Evolutionary conservation across 768 basidiomycete species (phyloP), one percentile per base, ranked within the genome.

Genomic region (Pilatotrama ljubarskyi): DNA sequence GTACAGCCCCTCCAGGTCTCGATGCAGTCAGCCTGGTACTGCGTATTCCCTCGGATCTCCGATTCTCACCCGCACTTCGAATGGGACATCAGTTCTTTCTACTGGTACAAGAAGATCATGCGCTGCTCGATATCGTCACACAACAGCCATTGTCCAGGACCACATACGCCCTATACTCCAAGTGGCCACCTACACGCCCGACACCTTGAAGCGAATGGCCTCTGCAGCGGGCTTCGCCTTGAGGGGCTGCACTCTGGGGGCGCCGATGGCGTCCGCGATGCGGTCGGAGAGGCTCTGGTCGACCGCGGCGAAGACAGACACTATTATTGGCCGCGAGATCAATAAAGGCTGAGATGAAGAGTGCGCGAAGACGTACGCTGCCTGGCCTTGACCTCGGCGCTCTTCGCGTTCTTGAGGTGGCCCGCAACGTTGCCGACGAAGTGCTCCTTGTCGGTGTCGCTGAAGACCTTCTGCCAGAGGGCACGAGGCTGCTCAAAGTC

Each of bases 401-500:
- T 83, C 83, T 88, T 90, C 68, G 84, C 88, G 35, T 66, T 68
- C 42, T 80, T 75, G 68, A 88, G 78, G 74, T 90, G 86, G 0
- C 75, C 86, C 24, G 84, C 77, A 47, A 93, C 74, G 70, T 93
- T 93, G 68, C 76, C 71, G 56, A 91, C 82, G 51, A 86, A 84
- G 65, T 86, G 83, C 60, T 82, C 78, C 37, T 84, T 78, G 64
- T 81, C 79, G 25, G 76, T 70, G 58, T 90, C 84, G 55, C 78
- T 80, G 81, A 87, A 84, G n/a, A 91, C 89, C 64, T 79, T 83
- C 58, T 66, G 69, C 79, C 84, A 92, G 54, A 92, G 73, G 22
- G 78, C 82, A 58, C 89, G 86, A 13, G 90, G 90, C 71, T 91
- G 91, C 76, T 91, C 90, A 67, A 92, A 93, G 78, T 93, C 90